A percentile compares a stretch with the other conserved stretches of the same genome.
These are phyloP conservation scores for Pontederia crassipes DNA, from an alignment of 176 grass and related monocot genomes.

Conservation along the genomic window DNA sequence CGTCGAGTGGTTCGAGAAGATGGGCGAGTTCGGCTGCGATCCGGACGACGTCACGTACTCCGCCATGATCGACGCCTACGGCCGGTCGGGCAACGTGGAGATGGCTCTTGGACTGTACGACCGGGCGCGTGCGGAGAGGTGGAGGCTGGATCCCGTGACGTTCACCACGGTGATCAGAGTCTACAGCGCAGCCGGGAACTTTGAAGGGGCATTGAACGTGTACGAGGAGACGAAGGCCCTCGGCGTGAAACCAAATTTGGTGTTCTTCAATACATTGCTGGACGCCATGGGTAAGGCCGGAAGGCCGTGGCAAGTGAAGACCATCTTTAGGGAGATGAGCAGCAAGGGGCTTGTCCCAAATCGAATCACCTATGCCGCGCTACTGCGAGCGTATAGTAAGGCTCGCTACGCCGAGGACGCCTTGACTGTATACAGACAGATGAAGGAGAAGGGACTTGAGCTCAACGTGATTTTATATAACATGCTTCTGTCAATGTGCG, in stretches of 20 bases:
- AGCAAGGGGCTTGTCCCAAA: constrained; percentile 32
- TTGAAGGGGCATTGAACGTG: constrained; percentile 70
- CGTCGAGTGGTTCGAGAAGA: constrained; percentile 94
- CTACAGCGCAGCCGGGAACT: constrained; percentile 52
- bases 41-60: constrained; percentile 63
- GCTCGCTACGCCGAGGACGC: constrained; percentile 74
- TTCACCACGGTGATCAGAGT: constrained; percentile 59
- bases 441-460: constrained; percentile 43
- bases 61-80: constrained; percentile 67
- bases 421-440: constrained; percentile 40
- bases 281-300: constrained; percentile 69
- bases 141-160: constrained; percentile 51
- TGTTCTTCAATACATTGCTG: constrained; percentile 72
- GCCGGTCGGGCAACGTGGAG: constrained; percentile 47
- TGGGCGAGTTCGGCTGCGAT: constrained; percentile 51
- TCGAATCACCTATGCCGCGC: constrained; percentile 46
- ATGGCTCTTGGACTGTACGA: constrained; percentile 64
- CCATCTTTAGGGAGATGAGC: constrained; percentile 63
- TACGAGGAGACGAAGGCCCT: constrained; percentile 88
- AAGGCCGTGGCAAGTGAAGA: constrained; percentile 90
- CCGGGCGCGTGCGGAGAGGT: constrained; percentile 50
- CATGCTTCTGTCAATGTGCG: constrained; percentile 81
- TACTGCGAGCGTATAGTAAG: constrained; percentile 71
- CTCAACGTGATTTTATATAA: constrained; percentile 49
- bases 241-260: constrained; percentile 59